phyloP scores from a whole-genome alignment of 768 basidiomycete species.

The Rhizopogon sp. region DNA sequence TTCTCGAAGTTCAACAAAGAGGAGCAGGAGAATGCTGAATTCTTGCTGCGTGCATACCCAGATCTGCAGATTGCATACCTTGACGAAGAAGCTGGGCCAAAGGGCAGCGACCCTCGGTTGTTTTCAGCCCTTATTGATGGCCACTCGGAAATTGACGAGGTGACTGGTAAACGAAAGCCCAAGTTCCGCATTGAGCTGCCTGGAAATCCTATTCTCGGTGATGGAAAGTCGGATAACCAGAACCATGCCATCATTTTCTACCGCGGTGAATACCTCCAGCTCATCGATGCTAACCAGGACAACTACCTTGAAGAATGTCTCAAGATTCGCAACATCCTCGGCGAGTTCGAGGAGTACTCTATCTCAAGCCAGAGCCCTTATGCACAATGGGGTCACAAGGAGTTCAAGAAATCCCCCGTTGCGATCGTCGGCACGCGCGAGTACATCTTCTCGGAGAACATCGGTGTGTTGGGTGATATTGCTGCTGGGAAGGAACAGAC shows the following conservation, averaged over 20 bases:
- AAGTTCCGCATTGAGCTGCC: conserved; percentile 98
- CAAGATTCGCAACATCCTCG: conserved; percentile 96
- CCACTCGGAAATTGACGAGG: conserved; percentile 91
- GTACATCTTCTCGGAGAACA: conserved; percentile 99
- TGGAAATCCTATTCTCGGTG: conserved; percentile 97
- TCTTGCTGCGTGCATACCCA: conserved; percentile 94
- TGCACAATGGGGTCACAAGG: conserved; percentile 92
- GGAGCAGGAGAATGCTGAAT: conserved; percentile 97
- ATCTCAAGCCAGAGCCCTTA: conserved; percentile 93
- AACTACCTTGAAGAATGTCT: conserved; percentile 99
- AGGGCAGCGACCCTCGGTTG: conserved; percentile 81
- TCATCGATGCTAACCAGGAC: conserved; percentile 99
- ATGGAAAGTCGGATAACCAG: conserved; percentile 99
- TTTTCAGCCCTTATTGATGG: conserved; percentile 96
- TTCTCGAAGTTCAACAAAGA: conserved; percentile 99
- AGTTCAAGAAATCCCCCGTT: conserved; percentile 85
- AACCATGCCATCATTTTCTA: conserved; percentile 99
- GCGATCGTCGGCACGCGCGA: conserved; percentile 98
- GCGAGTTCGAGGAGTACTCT: conserved; percentile 94
- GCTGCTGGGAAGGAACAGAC: conserved; percentile 99
- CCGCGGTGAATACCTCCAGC: conserved; percentile 96
- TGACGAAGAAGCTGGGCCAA: conserved; percentile 90
- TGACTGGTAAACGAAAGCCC: conserved; percentile 83
- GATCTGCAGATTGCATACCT: conserved; percentile 98
- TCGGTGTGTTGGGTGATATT: conserved; percentile 97